phyloP scores from a whole-genome alignment of 495 filamentous ascomycete species.

The Hypoxylon intermedium region DNA sequence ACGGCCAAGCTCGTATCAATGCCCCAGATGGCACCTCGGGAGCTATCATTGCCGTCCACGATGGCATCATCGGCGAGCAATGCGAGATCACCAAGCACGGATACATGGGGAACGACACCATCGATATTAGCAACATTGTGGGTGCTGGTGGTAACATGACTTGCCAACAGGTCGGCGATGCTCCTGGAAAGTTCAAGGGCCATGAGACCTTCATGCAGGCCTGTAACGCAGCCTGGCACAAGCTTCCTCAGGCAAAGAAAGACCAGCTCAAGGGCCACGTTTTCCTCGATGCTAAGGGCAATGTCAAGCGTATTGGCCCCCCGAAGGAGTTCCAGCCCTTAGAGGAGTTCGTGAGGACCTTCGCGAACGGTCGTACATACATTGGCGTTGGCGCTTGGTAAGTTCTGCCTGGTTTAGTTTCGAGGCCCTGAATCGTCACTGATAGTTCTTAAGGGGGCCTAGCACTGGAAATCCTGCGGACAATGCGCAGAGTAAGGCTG shows the following conservation, averaged over 20 bases:
- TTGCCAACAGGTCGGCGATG: constrained; percentile 49
- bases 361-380: constrained; percentile 52
- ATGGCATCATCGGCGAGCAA: constrained; percentile 50
- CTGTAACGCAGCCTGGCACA: constrained; percentile 44
- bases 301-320: constrained; percentile 46
- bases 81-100: constrained; percentile 52
- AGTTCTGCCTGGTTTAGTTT: constrained; percentile 13
- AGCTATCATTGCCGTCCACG: constrained; percentile 51
- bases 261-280: constrained; percentile 43
- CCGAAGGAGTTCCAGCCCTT: constrained; percentile 48
- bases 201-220: constrained; percentile 52
- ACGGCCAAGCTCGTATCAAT: constrained; percentile 31
- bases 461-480: constrained; percentile 38
- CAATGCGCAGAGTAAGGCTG: constrained; percentile 44
- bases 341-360: constrained; percentile 48
- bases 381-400: constrained; percentile 54
- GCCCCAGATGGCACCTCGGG: constrained; percentile 46
- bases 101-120: constrained; percentile 49
- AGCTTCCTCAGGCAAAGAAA: constrained; percentile 39
- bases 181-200: constrained; percentile 45
- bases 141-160: constrained; percentile 53
- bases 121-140: constrained; percentile 52
- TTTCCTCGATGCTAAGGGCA: constrained; percentile 42
- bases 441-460: constrained; percentile 25
- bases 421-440: constrained; percentile 16